phyloP scores from a whole-genome alignment of 495 filamentous ascomycete genomes.

The Xylaria longipes region DNA sequence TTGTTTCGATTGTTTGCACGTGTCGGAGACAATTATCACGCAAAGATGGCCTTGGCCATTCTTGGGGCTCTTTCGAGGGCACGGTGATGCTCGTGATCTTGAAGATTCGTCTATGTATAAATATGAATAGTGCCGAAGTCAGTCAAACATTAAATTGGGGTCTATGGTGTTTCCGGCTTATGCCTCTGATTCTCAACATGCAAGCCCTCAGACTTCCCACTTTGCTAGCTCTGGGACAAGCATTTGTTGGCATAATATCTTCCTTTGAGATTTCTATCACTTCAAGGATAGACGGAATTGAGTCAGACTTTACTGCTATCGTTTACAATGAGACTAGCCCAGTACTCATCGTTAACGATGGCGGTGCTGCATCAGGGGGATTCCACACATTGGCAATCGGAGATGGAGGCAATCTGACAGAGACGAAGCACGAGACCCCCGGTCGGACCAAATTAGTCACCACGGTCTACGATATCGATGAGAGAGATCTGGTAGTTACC shows the following conservation, averaged over 20 bases:
- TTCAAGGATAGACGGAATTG: constrained; percentile 30
- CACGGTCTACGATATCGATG: constrained; percentile 34
- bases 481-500: constrained; percentile 37
- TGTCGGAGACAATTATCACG: not conserved
- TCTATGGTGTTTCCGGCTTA: no score
- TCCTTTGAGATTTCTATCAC: constrained; percentile 30
- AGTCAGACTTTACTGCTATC: constrained; percentile 32
- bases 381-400: constrained; percentile 35
- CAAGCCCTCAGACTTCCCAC: not conserved
- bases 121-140: not conserved
- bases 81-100: not conserved
- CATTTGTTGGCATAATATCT: not conserved
- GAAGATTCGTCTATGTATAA: not conserved
- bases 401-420: constrained; percentile 12
- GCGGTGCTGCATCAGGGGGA: constrained; percentile 37
- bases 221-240: not conserved
- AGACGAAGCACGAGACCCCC: constrained; percentile 36
- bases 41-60: not conserved
- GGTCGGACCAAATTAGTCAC: constrained; percentile 43
- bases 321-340: constrained; percentile 31
- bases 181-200: not conserved
- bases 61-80: not conserved
- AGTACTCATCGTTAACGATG: constrained; percentile 42
- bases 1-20: not conserved
- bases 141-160: no score